phyloP scores from a whole-genome alignment of 306 rosid genomes.

The Trichosanthes cucumerina region DNA sequence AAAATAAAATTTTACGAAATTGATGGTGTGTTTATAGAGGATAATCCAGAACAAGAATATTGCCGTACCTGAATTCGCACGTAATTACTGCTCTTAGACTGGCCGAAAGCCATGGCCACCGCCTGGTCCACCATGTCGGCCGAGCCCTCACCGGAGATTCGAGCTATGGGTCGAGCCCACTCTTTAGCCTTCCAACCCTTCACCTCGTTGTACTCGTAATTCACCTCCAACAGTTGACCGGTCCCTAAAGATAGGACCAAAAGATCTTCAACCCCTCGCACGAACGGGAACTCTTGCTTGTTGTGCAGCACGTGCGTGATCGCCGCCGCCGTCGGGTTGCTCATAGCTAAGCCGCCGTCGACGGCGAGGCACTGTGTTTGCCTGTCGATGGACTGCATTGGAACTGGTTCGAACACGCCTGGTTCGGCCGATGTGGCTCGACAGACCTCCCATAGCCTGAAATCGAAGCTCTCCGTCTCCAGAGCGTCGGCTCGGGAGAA shows the following conservation, averaged over 20 bases:
- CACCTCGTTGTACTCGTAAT: slow-evolving; percentile 56
- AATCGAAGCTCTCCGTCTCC: slow-evolving; percentile 82
- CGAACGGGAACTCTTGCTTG: slow-evolving; percentile 96
- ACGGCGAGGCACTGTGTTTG: slow-evolving; percentile 68
- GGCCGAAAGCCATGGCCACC: slow-evolving; percentile 90
- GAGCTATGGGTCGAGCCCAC: slow-evolving; percentile 90
- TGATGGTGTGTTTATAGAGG: not conserved
- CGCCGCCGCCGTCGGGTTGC: slow-evolving; percentile 87
- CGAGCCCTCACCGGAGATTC: slow-evolving; percentile 72
- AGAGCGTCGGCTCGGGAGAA: slow-evolving; percentile 97
- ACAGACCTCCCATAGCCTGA: slow-evolving; percentile 91
- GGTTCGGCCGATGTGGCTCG: slow-evolving; percentile 93
- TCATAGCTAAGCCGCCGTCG: slow-evolving; percentile 87
- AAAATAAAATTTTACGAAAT: not conserved
- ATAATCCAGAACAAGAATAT: not conserved
- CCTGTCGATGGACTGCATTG: slow-evolving; percentile 66
- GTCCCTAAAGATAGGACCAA: slow-evolving; percentile 82
- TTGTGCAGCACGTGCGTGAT: slow-evolving; percentile 98
- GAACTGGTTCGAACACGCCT: slow-evolving; percentile 65
- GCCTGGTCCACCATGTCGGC: slow-evolving; percentile 93
- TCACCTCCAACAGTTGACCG: slow-evolving; percentile 64
- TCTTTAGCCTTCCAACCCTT: slow-evolving; percentile 78
- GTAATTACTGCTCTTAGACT: slow-evolving; percentile 57
- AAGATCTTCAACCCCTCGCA: slow-evolving; percentile 97
- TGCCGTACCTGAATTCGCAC: slow-evolving; percentile 82